Base-by-base conservation (phyloP, 2,329 filamentous ascomycete genomes). In the Hypoxylon sp. region DNA sequence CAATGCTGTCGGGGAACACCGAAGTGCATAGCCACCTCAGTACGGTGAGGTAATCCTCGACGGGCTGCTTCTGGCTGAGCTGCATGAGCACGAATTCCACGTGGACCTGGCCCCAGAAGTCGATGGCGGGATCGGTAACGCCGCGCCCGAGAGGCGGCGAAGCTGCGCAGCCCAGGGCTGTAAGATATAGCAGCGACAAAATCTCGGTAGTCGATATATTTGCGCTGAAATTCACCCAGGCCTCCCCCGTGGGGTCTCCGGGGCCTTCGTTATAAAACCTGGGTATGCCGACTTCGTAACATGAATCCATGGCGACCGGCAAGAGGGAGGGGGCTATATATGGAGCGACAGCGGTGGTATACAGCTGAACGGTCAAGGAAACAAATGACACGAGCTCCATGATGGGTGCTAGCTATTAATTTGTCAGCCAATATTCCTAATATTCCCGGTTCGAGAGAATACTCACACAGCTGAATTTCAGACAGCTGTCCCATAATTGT, bases 101-200 rank as follows among this genome's bases (percentile, higher is more conserved):
- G 3, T 87, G 83, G 58, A 92, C 84, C 31, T 80, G 74, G 58
- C 79, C 82, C 91, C 91, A 95, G 67, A 92, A 90, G 29, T 78
- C 73, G 0, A 70, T 67, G 15, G 75, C 73, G 8, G 74, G 72
- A 10, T 72, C 57, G 9, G 63, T 60, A n/a, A 63, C 49, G 37
- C 58, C 55, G 26, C 60, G 66, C 8, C 45, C 57, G 46, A 51
- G 54, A 48, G 70, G 24, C 58, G 71, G 60, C 3, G 73, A 73
- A 2, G 75, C 74, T n/a, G 79, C 77, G 62, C 88, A 89, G 26
- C 83, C 85, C 7, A 86, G 77, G 3, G 88, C 85, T 4, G 85
- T 77, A 1, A 85, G 77, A 50, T 89, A 81, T n/a, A 94, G 76
- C 1, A 93, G 75, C 1, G 82, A 81, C n/a, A 93, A 75, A 42